These are phyloP conservation scores for Pyricularia sp. DNA, from an alignment of 2,329 filamentous ascomycete species.

Conservation along the genomic window DNA sequence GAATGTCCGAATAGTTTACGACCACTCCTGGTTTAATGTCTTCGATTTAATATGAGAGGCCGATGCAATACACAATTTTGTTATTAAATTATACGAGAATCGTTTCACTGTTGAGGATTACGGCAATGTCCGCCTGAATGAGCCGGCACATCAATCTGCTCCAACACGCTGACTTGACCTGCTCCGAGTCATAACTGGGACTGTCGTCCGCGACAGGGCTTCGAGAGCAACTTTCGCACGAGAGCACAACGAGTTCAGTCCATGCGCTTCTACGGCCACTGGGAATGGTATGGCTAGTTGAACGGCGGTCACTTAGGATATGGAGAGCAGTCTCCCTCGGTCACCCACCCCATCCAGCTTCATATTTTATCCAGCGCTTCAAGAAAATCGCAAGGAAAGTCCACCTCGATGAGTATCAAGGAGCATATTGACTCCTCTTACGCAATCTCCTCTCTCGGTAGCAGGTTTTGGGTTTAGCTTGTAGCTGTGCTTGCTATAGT, in stretches of 20 bases:
- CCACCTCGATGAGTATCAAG: conserved; percentile 70
- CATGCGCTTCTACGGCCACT: neutral
- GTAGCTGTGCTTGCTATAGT: too few species aligned
- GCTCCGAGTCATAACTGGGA: neutral
- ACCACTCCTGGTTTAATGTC: conserved; percentile 9
- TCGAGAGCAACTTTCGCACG: neutral
- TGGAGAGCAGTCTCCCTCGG: neutral
- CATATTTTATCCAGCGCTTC: conserved; percentile 73
- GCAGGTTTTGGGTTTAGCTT: conserved; percentile 35
- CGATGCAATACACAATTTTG: conserved; percentile 8
- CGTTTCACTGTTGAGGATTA: conserved; percentile 9
- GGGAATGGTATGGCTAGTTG: neutral
- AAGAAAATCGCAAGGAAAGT: conserved; percentile 77
- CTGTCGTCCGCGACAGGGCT: neutral
- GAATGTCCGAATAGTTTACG: conserved; percentile 8
- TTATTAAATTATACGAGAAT: conserved; percentile 7
- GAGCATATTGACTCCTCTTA: conserved; percentile 76
- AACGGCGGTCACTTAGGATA: neutral
- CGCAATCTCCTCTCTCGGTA: conserved; percentile 63
- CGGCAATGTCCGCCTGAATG: neutral
- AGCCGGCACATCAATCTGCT: neutral
- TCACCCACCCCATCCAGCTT: conserved; percentile 61
- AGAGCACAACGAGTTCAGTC: neutral
- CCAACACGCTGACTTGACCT: neutral
- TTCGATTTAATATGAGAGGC: conserved; percentile 8